These are phyloP conservation scores for Ceratocystis huliohia DNA, from an alignment of 2,329 filamentous ascomycete genomes.

Conservation along the genomic window DNA sequence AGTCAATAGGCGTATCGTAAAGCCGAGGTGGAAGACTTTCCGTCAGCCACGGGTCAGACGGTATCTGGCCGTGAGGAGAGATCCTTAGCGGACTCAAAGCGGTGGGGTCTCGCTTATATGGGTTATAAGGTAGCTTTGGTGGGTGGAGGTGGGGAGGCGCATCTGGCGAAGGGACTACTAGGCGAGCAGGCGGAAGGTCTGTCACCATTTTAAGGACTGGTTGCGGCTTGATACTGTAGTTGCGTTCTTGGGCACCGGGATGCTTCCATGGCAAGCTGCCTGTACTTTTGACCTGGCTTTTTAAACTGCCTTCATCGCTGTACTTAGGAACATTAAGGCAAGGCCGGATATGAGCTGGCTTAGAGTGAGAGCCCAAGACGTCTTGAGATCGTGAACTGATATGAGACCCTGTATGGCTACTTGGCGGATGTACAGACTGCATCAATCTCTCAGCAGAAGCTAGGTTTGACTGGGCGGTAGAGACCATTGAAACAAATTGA, in stretches of 20 bases:
- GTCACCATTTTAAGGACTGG: background rate
- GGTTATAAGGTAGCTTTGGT: slow-evolving; percentile 9
- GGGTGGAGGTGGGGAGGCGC: background rate
- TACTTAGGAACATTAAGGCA: background rate
- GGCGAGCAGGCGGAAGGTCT: background rate
- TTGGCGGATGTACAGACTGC: background rate
- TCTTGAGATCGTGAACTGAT: background rate
- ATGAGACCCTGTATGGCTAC: background rate
- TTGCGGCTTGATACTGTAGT: slow-evolving; percentile 1
- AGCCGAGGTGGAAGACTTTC: slow-evolving; percentile 13
- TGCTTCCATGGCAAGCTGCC: background rate
- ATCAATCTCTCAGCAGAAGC: background rate
- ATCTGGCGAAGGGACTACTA: background rate
- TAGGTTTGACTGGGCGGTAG: background rate
- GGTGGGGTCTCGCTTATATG: slow-evolving; percentile 9
- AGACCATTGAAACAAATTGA: background rate
- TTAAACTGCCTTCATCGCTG: background rate
- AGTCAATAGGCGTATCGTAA: slow-evolving; percentile 12
- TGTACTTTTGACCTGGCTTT: background rate
- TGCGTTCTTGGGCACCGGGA: background rate
- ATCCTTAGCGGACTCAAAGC: background rate
- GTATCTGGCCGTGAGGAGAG: background rate
- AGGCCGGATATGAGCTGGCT: background rate
- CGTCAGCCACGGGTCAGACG: slow-evolving; percentile 28
- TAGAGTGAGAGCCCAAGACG: background rate